Conservation (phyloP, 257 asterid genomes). For the Capsicum pubescens region DNA sequence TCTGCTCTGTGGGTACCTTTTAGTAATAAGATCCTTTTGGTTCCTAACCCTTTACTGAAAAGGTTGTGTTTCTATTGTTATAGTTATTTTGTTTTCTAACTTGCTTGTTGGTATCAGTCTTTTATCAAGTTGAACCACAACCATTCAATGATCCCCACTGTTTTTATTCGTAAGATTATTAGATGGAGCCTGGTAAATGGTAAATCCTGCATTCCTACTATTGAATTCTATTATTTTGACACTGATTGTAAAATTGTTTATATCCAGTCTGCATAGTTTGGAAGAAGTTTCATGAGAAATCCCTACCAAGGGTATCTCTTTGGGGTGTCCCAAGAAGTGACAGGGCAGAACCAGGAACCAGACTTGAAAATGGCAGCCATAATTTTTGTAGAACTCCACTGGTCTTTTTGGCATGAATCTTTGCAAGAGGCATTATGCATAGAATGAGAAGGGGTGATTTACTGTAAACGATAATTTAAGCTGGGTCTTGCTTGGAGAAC, state of each 20-base stretch:
- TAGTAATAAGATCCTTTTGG: not conserved
- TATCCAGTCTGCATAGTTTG: not conserved
- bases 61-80: not conserved
- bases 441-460: not conserved
- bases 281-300: not conserved
- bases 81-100: not conserved
- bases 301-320: constrained; percentile 2
- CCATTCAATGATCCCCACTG: not conserved
- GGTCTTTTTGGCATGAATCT: constrained; percentile 11
- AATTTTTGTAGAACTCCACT: not conserved
- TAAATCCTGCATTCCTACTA: not conserved
- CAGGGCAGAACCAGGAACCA: not conserved
- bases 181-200: constrained; percentile 16
- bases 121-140: not conserved
- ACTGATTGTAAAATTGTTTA: constrained; percentile 9
- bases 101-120: not conserved
- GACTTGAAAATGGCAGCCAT: not conserved
- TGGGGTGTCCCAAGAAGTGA: not conserved
- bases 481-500: not conserved
- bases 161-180: not conserved
- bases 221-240: not conserved
- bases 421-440: constrained; percentile 24
- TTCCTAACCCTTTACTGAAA: constrained; percentile 2
- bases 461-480: not conserved
- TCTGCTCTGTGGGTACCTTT: not conserved